A percentile compares a stretch with the other conserved stretches of the same genome.
Conservation (phyloP, 2,329 filamentous ascomycete genomes). For the Xylaria sp. region DNA sequence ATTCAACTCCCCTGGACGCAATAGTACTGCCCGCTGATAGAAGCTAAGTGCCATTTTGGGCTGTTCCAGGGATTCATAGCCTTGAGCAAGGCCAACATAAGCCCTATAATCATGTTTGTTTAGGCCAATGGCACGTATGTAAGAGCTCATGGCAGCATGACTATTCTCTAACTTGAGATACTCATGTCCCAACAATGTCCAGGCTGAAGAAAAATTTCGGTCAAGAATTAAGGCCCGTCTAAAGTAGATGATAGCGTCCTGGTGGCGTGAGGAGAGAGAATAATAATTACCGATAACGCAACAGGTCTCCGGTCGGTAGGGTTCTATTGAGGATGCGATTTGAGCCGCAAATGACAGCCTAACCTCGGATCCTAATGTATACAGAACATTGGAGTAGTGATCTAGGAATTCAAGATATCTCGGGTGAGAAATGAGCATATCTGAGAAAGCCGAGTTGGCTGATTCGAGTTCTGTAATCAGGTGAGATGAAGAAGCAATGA, state of each 20-base stretch:
- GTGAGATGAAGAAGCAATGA: background rate
- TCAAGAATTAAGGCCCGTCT: slow-evolving; percentile 8
- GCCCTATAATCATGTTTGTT: slow-evolving; percentile 14
- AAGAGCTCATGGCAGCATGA: slow-evolving; percentile 16
- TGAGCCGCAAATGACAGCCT: slow-evolving; percentile 15
- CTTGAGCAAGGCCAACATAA: slow-evolving; percentile 13
- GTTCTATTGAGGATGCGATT: slow-evolving; percentile 19
- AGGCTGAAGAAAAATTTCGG: slow-evolving; percentile 15
- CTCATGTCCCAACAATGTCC: slow-evolving; percentile 24
- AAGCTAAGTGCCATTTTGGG: slow-evolving; percentile 6
- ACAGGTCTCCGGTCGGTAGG: slow-evolving; percentile 20
- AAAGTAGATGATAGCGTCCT: slow-evolving; percentile 6
- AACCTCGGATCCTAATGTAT: slow-evolving; percentile 3
- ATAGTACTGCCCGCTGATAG: background rate
- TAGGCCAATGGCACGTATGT: slow-evolving; percentile 1
- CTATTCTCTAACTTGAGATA: slow-evolving; percentile 16
- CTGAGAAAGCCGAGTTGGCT: background rate
- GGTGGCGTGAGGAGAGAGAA: slow-evolving; percentile 7
- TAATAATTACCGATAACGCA: slow-evolving; percentile 21
- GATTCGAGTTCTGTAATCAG: background rate
- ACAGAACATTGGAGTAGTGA: slow-evolving; percentile 16
- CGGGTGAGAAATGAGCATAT: slow-evolving; percentile 8
- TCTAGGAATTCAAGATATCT: slow-evolving; percentile 19
- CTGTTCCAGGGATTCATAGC: background rate
- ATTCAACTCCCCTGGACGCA: slow-evolving; percentile 13